phyloP scores from a whole-genome alignment of 768 basidiomycete genomes.

The Hericium coralloides region DNA sequence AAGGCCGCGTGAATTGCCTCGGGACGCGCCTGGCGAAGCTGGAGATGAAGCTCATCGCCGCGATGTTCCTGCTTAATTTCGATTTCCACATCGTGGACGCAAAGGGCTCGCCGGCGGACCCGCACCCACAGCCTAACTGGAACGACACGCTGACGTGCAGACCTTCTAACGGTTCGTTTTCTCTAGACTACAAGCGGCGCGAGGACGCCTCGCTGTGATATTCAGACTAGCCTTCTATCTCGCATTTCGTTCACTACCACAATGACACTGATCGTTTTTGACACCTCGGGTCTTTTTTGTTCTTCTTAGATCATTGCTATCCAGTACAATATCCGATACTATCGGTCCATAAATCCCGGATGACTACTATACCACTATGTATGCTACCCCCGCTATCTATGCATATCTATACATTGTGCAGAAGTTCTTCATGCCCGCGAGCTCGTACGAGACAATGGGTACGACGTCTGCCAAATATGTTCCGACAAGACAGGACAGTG shows the following conservation, averaged over 20 bases:
- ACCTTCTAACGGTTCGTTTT: slow-evolving; percentile 46
- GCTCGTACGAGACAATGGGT: too few relatives aligned
- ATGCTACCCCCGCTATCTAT: too few relatives aligned
- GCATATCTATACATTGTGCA: too few relatives aligned
- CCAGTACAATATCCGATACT: too few relatives aligned
- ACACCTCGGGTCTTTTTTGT: background rate
- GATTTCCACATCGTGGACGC: slow-evolving; percentile 50
- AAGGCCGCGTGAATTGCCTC: slow-evolving; percentile 63
- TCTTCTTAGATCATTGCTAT: background rate
- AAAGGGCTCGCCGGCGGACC: slow-evolving; percentile 33
- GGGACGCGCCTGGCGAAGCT: slow-evolving; percentile 69
- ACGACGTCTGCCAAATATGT: too few relatives aligned
- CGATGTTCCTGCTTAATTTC: slow-evolving; percentile 60
- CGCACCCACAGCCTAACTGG: slow-evolving; percentile 62
- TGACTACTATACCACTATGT: too few relatives aligned
- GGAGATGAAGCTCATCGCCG: slow-evolving; percentile 61
- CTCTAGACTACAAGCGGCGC: slow-evolving; percentile 32
- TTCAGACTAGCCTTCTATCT: background rate
- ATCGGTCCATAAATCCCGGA: too few relatives aligned
- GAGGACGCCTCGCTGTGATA: background rate
- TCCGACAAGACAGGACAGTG: too few relatives aligned
- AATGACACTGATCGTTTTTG: background rate
- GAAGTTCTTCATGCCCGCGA: too few relatives aligned
- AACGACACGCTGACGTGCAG: slow-evolving; percentile 67
- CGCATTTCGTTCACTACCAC: background rate